Base-by-base conservation (phyloP, 176 grass and related monocot genomes). In the Miscanthus lutarioriparius region DNA sequence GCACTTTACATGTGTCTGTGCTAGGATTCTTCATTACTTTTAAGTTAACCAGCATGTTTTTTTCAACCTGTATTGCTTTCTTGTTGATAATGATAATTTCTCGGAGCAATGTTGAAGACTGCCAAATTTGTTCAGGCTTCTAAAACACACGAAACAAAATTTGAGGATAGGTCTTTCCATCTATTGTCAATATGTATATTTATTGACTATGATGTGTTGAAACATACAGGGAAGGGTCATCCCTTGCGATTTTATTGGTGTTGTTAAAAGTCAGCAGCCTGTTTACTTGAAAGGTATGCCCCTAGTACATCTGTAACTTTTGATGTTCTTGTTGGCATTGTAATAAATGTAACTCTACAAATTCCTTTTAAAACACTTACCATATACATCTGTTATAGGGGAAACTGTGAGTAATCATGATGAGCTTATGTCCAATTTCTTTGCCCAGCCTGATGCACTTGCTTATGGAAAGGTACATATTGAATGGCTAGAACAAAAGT, bases 381-480 rank as follows among this genome's bases (percentile, higher is more conserved):
- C 32, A 44, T 8, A 83, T 87, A 45, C 70, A 33, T 83, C 11
- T 81, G 28, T 85, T 70, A 64, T 77, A 99, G 93, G 91, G 58
- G 93, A 99, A 85, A 84, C 87, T 86, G 96, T 99, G 26, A 99
- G 87, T 67, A 99, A 99, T 83, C 93, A 99, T 92, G 91, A 99
- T 69, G 93, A 99, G 51, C 76, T 99, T 45, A 99, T 96, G 96
- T 99, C 96, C 53, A 96, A 99, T 85, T 99, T 99, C 90, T 96
- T 99, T 82, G 96, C 91, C 78, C 93, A 99, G 77, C 91, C 96
- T 89, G 96, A 99, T 89, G 96, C 96, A 32, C 96, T 96, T 96
- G 93, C 96, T 73, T 99, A 99, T 82, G 91, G 96, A 84, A 99
- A 99, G 91, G 96, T 99, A 68, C 70, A 65, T 83, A 45, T 15